Evolutionary conservation across 306 rosid species (phyloP), one percentile per base, ranked within the genome.

Genomic region (Cicer cuneatum): DNA sequence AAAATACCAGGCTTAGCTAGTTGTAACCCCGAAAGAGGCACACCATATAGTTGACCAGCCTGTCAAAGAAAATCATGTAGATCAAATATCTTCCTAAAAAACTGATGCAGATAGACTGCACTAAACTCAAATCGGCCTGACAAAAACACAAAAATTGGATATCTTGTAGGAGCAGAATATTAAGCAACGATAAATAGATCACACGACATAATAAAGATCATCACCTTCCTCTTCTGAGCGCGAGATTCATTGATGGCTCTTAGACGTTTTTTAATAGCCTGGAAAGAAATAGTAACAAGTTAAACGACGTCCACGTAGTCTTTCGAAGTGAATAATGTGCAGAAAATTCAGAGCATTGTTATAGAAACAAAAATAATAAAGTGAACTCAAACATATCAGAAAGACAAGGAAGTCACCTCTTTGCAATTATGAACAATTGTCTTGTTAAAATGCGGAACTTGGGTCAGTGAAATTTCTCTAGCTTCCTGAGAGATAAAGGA

Each of bases 31-130:
- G 93, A 86, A 82, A 94, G 98, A 75, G 97, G 89, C 79, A 85
- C 92, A 6, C 96, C 96, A 78, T 94, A 94, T 35, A 94, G 85
- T 79, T 91, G 98, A 80, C 98, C 97, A 81, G 97, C 98, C 98
- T 94, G 91, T 84, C 81, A 86, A 66, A 67, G 66, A 52, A 80
- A 85, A 61, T 12, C 48, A 85, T 49, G 46, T 47, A 60, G 63
- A 77, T 77, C 65, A 78, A 83, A 71, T 70, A 51, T 72, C 70
- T 56, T 75, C 79, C 75, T 48, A 73, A 73, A 51, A 79, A 53
- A 77, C 47, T 39, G 33, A 39, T 72, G 29, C 58, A 56, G 46
- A 63, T 21, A 69, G 57, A 59, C 41, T 5, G 51, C 48, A 35
- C 11, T 46, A 66, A 59, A 56, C 29, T 37, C 38, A 43, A 67